A percentile compares a stretch with the other conserved stretches of the same genome.
phyloP scores from a whole-genome alignment of 441 rosid genomes.

The Croton laevigatus region DNA sequence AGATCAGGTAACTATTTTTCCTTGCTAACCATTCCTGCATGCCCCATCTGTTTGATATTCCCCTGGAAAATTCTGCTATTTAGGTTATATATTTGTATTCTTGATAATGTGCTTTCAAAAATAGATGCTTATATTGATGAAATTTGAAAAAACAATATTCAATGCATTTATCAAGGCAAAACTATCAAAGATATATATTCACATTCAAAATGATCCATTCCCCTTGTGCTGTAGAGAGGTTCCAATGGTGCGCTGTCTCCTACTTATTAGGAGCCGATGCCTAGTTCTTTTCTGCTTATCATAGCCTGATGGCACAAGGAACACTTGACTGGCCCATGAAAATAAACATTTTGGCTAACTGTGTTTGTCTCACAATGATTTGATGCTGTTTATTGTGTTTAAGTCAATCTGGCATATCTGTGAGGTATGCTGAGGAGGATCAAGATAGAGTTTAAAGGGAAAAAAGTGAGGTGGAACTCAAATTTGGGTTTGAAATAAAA shows the following conservation, averaged over 20 bases:
- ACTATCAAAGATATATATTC: not conserved
- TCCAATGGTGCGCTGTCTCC: not conserved
- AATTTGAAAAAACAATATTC: not conserved
- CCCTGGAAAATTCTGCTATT: not conserved
- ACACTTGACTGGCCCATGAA: not conserved
- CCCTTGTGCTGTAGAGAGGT: not conserved
- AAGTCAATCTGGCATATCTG: not conserved
- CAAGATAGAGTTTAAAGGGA: not conserved
- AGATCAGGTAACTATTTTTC: conserved; percentile 40
- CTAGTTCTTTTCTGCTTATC: not conserved
- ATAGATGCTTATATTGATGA: not conserved
- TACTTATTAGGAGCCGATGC: not conserved
- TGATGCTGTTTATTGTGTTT: not conserved
- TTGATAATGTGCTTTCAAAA: not conserved
- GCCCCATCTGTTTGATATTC: not conserved
- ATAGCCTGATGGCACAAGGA: not conserved
- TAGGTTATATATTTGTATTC: not conserved
- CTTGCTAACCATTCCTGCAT: not conserved
- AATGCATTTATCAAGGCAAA: not conserved
- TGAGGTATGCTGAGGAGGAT: not conserved
- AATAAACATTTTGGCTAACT: not conserved
- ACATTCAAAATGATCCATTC: not conserved
- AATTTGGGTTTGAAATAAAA: not conserved
- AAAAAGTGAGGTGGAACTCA: not conserved
- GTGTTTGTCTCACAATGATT: not conserved